phyloP scores from a whole-genome alignment of 2,329 filamentous ascomycete species.

The Calonectria pteridis region DNA sequence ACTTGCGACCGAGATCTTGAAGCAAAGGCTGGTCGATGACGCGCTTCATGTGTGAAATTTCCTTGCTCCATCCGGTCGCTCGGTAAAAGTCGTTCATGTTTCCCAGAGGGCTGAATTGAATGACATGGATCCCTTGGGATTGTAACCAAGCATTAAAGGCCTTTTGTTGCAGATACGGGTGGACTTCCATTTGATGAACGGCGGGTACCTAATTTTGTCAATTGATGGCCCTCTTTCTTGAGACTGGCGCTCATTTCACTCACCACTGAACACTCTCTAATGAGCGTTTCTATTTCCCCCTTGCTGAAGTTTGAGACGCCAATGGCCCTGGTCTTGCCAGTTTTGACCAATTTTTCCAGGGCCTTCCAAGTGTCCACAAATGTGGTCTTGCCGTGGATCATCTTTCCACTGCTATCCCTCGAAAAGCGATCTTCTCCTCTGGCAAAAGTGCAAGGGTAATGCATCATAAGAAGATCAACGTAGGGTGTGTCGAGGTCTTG shows the following conservation, averaged over 20 bases:
- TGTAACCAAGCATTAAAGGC: constrained; percentile 35
- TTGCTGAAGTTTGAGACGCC: constrained; percentile 71
- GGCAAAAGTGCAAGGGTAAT: constrained; percentile 38
- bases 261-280: constrained; percentile 45
- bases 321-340: constrained; percentile 39
- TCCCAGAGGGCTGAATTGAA: constrained; percentile 51
- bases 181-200: constrained; percentile 59
- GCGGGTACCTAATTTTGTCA: constrained; percentile 30
- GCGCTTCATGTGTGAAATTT: constrained; percentile 43
- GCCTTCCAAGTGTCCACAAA: constrained; percentile 45
- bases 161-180: constrained; percentile 64
- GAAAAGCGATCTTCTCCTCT: constrained; percentile 30
- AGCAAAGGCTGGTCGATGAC: constrained; percentile 45
- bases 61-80: constrained; percentile 45
- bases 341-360: constrained; percentile 40
- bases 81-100: constrained; percentile 51
- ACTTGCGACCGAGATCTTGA: constrained; percentile 42
- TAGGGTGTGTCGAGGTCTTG: constrained; percentile 46
- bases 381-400: constrained; percentile 33
- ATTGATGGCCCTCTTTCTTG: background rate
- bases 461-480: constrained; percentile 46
- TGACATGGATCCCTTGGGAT: constrained; percentile 46
- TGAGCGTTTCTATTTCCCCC: constrained; percentile 57
- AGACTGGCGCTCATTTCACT: background rate
- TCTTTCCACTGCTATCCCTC: constrained; percentile 16